Percentiles rank a stretch among this genome's conserved stretches.
Conservation (phyloP, 176 grass and related monocot genomes). For the Oryza officinalis region DNA sequence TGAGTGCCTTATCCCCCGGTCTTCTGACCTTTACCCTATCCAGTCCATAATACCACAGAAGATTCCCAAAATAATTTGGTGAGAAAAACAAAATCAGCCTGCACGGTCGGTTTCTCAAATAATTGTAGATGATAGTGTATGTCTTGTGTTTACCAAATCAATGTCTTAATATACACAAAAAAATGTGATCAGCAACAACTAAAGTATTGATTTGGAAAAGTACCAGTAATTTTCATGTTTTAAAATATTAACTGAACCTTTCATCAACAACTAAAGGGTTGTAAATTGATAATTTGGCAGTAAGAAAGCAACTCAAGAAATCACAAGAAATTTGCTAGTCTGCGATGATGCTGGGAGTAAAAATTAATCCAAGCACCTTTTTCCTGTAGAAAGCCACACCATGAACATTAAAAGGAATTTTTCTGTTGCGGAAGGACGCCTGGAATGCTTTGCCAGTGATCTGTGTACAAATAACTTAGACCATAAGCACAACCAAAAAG, state of each 20-base stretch:
- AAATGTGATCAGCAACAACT: constrained; percentile 8
- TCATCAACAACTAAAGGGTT: no score
- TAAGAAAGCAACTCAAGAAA: constrained; percentile 25
- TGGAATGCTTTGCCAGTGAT: constrained; percentile 98
- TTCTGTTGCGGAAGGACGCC: constrained; percentile 81
- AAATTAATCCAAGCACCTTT: constrained; percentile 62
- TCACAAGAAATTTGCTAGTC: constrained; percentile 19
- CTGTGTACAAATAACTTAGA: constrained; percentile 48
- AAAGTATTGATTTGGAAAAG: constrained; percentile 19
- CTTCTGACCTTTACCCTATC: no score
- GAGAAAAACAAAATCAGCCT: not conserved
- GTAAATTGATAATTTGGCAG: constrained; percentile 4
- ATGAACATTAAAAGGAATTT: constrained; percentile 97
- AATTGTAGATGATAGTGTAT: constrained; percentile 10
- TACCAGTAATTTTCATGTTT: constrained; percentile 21
- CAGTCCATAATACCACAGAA: no score
- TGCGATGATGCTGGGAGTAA: not conserved
- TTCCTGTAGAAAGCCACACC: constrained; percentile 97
- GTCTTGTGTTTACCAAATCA: not conserved
- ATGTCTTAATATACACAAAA: not conserved
- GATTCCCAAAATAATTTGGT: not conserved
- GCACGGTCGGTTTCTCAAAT: not conserved
- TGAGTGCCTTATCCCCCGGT: no score
- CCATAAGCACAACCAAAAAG: constrained; percentile 33
- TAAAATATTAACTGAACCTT: constrained; percentile 11